Evolutionary conservation across 1,284 basidiomycete species (phyloP).

Genomic region (Xerocomus nothofagi): DNA sequence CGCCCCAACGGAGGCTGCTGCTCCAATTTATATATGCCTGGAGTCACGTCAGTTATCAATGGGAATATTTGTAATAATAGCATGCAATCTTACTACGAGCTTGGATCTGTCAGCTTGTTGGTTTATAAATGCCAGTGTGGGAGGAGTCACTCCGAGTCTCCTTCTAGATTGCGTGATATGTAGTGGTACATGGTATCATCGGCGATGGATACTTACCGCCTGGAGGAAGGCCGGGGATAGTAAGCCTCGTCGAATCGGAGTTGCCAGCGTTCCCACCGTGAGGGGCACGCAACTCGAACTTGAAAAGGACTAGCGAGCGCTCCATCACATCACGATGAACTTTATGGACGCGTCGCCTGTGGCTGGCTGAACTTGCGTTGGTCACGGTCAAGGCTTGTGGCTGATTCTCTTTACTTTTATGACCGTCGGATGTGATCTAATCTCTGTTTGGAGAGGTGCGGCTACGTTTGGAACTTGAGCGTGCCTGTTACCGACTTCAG

Average conservation of each 20-base stretch:
- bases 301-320: too few relatives aligned
- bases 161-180: neutral
- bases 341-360: too few relatives aligned
- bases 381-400: too few relatives aligned
- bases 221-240: too few relatives aligned
- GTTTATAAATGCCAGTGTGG: conserved; percentile 2
- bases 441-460: neutral
- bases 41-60: neutral
- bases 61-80: neutral
- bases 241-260: neutral
- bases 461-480: too few relatives aligned
- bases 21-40: conserved; percentile 12
- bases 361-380: too few relatives aligned
- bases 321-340: too few relatives aligned
- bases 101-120: neutral
- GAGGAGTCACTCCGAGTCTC: neutral
- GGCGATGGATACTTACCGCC: neutral
- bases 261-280: too few relatives aligned
- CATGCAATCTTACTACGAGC: neutral
- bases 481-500: neutral
- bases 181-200: too few relatives aligned
- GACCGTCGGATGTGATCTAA: too few relatives aligned
- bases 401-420: too few relatives aligned
- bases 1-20: neutral
- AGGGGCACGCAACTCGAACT: too few relatives aligned